Evolutionary conservation across 345 rosid species (phyloP).

Genomic region (Theobroma cacao): DNA sequence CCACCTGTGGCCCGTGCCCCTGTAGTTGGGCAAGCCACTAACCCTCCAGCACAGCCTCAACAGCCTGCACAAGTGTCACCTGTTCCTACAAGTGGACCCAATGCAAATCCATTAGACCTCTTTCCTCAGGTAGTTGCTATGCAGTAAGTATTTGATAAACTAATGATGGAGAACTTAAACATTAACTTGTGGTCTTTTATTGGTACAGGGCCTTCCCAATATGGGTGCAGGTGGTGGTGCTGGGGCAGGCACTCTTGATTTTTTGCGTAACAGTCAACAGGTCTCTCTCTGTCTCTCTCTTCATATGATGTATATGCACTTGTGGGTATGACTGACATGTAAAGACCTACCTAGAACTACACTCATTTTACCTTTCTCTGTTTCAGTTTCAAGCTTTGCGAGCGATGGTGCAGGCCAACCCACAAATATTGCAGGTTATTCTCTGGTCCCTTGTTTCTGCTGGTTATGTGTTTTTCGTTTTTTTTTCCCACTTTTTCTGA

Average conservation of each 20-base stretch:
- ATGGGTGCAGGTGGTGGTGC: constrained; percentile 60
- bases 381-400: constrained; percentile 81
- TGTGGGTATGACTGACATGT: background rate
- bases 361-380: background rate
- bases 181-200: constrained; percentile 9
- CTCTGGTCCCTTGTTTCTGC: background rate
- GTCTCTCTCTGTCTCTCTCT: constrained; percentile 25
- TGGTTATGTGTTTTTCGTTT: background rate
- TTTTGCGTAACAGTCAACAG: constrained; percentile 88
- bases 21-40: constrained; percentile 42
- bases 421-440: constrained; percentile 71
- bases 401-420: constrained; percentile 84
- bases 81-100: constrained; percentile 62
- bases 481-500: background rate
- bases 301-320: background rate
- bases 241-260: constrained; percentile 79
- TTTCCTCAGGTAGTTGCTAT: constrained; percentile 74
- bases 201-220: constrained; percentile 79
- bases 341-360: background rate
- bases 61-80: constrained; percentile 57
- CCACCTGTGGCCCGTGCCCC: constrained; percentile 48
- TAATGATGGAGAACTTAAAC: background rate
- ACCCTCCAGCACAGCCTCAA: constrained; percentile 40
- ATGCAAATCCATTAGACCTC: constrained; percentile 84
- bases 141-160: background rate